A percentile compares a stretch with the other conserved stretches of the same genome.
phyloP scores from a whole-genome alignment of 176 grass and related monocot species.

The Oryza glumipatula region DNA sequence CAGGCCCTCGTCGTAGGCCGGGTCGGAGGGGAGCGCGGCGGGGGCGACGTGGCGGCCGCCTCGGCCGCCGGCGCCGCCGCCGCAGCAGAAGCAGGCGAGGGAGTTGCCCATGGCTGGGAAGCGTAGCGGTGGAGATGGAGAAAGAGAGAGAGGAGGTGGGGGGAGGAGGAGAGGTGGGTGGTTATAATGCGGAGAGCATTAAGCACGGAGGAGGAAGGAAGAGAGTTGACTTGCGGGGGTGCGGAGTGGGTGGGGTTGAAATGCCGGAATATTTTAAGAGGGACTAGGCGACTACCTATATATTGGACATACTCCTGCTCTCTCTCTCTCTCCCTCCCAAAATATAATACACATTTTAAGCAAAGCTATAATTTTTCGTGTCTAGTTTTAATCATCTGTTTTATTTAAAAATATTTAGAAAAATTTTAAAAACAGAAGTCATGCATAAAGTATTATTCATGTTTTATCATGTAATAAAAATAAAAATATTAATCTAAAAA shows the following conservation, averaged over 20 bases:
- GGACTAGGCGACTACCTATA: too few species aligned
- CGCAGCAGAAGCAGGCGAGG: conserved; percentile 73
- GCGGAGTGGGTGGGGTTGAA: conserved; percentile 57
- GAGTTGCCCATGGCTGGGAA: conserved; percentile 74
- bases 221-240: conserved; percentile 60
- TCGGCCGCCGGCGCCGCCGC: not conserved
- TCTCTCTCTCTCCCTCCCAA: too few species aligned
- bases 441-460: too few species aligned
- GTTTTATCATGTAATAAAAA: too few species aligned
- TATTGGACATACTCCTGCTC: too few species aligned
- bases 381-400: too few species aligned
- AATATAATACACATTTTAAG: too few species aligned
- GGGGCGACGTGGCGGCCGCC: conserved; percentile 67
- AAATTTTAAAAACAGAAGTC: too few species aligned
- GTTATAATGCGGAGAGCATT: conserved; percentile 52
- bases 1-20: conserved; percentile 69
- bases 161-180: not conserved
- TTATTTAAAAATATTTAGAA: too few species aligned
- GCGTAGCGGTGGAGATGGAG: not conserved
- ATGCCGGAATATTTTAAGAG: conserved; percentile 36
- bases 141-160: not conserved
- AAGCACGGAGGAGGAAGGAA: conserved; percentile 1
- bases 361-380: too few species aligned
- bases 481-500: too few species aligned
- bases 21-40: conserved; percentile 68